Conservation (phyloP, 2,329 filamentous ascomycete species). For the Coniochaeta pulveracea region DNA sequence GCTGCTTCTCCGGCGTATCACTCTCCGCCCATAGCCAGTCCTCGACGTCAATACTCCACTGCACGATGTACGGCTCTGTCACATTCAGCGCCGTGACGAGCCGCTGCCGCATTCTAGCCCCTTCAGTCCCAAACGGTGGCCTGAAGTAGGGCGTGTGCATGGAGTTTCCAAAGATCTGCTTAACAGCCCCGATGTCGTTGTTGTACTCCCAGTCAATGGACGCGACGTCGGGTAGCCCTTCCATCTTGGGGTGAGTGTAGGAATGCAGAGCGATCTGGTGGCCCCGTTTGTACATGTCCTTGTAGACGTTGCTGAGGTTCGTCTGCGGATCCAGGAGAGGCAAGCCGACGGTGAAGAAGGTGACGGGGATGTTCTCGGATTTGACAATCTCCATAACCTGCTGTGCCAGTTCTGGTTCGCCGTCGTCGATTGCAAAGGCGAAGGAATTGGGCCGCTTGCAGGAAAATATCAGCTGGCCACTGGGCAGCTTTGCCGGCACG, state of each 20-base stretch:
- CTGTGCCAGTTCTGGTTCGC: constrained; percentile 45
- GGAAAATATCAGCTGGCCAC: constrained; percentile 47
- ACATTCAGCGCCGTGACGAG: constrained; percentile 40
- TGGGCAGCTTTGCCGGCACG: constrained; percentile 48
- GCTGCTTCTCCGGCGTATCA: constrained; percentile 52
- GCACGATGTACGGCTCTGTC: constrained; percentile 45
- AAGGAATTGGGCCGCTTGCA: constrained; percentile 60
- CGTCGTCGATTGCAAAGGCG: constrained; percentile 63
- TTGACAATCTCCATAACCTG: constrained; percentile 50
- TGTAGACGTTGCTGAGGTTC: constrained; percentile 53
- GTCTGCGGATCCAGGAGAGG: constrained; percentile 46
- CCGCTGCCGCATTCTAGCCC: constrained; percentile 53
- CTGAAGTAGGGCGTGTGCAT: constrained; percentile 45
- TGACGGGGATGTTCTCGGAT: constrained; percentile 51
- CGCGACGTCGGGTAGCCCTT: constrained; percentile 38
- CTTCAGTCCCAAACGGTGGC: constrained; percentile 57
- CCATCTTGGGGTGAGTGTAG: constrained; percentile 58
- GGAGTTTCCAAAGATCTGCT: constrained; percentile 23
- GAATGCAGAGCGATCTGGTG: constrained; percentile 61
- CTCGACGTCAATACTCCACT: constrained; percentile 61
- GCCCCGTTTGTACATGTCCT: constrained; percentile 47
- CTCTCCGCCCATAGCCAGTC: constrained; percentile 58
- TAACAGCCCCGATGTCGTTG: constrained; percentile 40
- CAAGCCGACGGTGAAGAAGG: constrained; percentile 59
- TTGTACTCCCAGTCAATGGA: constrained; percentile 52